phyloP scores from a whole-genome alignment of 192 early-diverging fungal species.

The Entophlyctis helioformis region DNA sequence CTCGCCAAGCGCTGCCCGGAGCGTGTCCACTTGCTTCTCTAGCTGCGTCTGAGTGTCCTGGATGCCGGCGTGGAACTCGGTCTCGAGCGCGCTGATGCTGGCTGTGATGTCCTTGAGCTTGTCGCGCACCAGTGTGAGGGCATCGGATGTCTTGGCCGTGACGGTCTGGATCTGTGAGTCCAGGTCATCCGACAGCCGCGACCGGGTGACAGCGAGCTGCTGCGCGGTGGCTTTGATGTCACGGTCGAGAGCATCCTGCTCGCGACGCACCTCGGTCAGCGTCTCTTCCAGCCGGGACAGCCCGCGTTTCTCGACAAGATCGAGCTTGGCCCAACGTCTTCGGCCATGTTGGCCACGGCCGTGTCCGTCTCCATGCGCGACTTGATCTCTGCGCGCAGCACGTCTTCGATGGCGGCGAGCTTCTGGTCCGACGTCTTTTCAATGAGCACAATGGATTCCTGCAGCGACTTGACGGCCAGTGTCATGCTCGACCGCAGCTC shows the following conservation, averaged over 20 bases:
- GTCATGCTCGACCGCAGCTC: constrained; percentile 7
- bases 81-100: not conserved
- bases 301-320: not conserved
- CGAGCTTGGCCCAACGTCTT: not conserved
- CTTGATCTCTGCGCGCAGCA: constrained; percentile 27
- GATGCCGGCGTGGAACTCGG: not conserved
- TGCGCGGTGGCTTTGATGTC: constrained; percentile 16
- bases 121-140: not conserved
- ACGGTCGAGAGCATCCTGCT: constrained; percentile 2
- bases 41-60: not conserved
- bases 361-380: constrained; percentile 18
- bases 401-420: constrained; percentile 17
- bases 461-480: constrained; percentile 14
- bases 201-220: constrained; percentile 16
- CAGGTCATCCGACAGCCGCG: constrained; percentile 19
- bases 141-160: constrained; percentile 7
- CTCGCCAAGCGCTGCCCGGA: constrained; percentile 1
- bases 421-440: constrained; percentile 16
- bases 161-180: constrained; percentile 16
- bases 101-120: constrained; percentile 8
- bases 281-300: not conserved
- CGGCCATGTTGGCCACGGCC: not conserved
- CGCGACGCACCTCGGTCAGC: constrained; percentile 4
- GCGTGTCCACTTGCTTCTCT: not conserved
- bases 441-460: constrained; percentile 15